Percentiles rank a stretch among this genome's conserved stretches.
phyloP scores from a whole-genome alignment of 306 rosid genomes.

The Abrus pulchellus region DNA sequence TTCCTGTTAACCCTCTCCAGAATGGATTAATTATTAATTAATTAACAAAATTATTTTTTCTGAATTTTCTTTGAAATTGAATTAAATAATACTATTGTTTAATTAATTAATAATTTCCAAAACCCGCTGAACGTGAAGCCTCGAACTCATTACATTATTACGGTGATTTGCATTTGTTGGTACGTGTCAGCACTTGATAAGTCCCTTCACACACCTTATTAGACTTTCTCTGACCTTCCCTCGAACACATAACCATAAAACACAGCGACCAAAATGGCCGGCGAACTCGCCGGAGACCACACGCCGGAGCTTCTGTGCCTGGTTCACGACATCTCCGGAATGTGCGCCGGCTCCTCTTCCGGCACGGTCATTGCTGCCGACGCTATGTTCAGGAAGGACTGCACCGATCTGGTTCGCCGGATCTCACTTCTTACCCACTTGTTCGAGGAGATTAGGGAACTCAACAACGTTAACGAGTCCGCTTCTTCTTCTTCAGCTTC shows the following conservation, averaged over 20 bases:
- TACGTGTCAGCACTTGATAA: constrained; percentile 48
- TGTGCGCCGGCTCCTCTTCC: constrained; percentile 54
- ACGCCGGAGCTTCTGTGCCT: constrained; percentile 62
- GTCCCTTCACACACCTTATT: constrained; percentile 37
- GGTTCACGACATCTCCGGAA: constrained; percentile 65
- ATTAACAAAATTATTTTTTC: background rate
- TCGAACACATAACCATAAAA: background rate
- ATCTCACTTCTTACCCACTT: constrained; percentile 86
- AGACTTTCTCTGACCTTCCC: constrained; percentile 47
- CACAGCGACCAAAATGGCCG: constrained; percentile 63
- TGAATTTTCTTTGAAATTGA: background rate
- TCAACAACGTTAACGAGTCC: constrained; percentile 50
- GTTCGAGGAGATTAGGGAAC: constrained; percentile 80
- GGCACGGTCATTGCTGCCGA: constrained; percentile 37
- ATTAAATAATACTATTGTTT: background rate
- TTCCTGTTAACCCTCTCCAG: background rate
- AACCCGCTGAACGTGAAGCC: constrained; percentile 52
- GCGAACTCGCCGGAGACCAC: constrained; percentile 61
- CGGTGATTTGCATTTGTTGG: constrained; percentile 19
- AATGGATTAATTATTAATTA: background rate
- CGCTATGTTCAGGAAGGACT: constrained; percentile 74
- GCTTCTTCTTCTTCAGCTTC: constrained; percentile 53
- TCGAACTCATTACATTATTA: constrained; percentile 19
- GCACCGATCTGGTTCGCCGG: constrained; percentile 96
- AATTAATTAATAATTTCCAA: background rate